phyloP scores from a whole-genome alignment of 1,284 basidiomycete genomes.

The Cryptococcus jaspeensis region DNA sequence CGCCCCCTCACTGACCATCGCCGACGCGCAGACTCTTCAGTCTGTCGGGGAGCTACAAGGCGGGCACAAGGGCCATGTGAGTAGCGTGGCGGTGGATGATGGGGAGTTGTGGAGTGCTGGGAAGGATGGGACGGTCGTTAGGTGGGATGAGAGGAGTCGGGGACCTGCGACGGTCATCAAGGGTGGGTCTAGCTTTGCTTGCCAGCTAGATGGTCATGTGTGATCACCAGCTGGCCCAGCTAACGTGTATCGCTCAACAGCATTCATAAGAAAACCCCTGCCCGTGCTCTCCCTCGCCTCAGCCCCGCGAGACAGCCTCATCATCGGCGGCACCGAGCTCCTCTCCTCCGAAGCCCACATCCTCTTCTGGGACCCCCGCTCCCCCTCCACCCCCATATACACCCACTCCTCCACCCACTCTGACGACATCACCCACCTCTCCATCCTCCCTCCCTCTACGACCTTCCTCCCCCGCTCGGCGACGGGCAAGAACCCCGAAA shows the following conservation, averaged over 20 bases:
- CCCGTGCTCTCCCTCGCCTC: conserved; percentile 47
- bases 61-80: conserved; percentile 39
- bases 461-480: conserved; percentile 25
- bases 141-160: conserved; percentile 49
- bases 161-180: conserved; percentile 37
- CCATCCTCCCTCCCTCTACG: conserved; percentile 49
- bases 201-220: background rate
- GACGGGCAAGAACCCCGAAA: conserved; percentile 11
- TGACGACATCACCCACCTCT: conserved; percentile 55
- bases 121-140: conserved; percentile 44
- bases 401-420: conserved; percentile 54
- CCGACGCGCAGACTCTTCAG: conserved; percentile 46
- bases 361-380: conserved; percentile 48
- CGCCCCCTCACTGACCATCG: conserved; percentile 38
- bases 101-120: conserved; percentile 43
- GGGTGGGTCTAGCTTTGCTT: conserved; percentile 27
- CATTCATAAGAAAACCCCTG: conserved; percentile 43
- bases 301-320: conserved; percentile 43
- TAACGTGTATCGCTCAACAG: conserved; percentile 15
- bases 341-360: conserved; percentile 53
- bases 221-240: background rate
- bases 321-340: conserved; percentile 54
- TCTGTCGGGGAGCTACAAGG: conserved; percentile 37
- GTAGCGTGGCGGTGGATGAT: conserved; percentile 29
- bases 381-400: conserved; percentile 37